A percentile compares a stretch with the other conserved stretches of the same genome.
phyloP scores from a whole-genome alignment of 208 protist genomes.

The Wallacemonas sp. region DNA sequence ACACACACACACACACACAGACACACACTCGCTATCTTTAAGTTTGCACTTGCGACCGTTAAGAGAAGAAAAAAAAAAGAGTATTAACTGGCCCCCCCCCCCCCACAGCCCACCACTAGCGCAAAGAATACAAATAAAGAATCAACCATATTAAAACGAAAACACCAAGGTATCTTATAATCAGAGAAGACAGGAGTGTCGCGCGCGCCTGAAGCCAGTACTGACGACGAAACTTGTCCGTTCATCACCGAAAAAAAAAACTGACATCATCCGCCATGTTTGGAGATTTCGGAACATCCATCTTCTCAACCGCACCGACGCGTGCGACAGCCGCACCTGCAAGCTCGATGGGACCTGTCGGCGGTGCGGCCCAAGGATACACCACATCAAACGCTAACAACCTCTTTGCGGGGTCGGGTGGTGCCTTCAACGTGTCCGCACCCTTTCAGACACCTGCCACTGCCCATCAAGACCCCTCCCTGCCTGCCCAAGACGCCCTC shows the following conservation, averaged over 20 bases:
- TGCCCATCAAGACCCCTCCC: background rate
- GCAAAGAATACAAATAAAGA: no score
- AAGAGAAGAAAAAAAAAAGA: slow-evolving; percentile 9
- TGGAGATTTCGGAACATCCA: slow-evolving; percentile 9
- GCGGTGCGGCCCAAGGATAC: background rate
- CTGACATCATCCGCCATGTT: slow-evolving; percentile 2
- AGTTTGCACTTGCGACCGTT: background rate
- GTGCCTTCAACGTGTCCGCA: background rate
- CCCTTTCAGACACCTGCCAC: background rate
- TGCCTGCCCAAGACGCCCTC: background rate
- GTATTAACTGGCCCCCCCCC: no score
- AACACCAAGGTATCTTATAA: no score
- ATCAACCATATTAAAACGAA: no score
- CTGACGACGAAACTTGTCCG: no score
- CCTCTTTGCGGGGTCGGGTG: background rate
- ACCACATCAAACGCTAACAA: background rate
- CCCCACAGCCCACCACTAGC: no score
- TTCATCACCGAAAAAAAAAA: slow-evolving; percentile 11
- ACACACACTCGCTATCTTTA: slow-evolving; percentile 10
- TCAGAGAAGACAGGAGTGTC: no score
- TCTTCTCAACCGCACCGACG: slow-evolving; percentile 7
- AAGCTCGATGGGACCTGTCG: background rate
- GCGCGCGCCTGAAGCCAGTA: no score
- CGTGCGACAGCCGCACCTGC: background rate
- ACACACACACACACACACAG: no score